Base-by-base conservation (phyloP, 257 asterid genomes). In the Capsicum baccatum region DNA sequence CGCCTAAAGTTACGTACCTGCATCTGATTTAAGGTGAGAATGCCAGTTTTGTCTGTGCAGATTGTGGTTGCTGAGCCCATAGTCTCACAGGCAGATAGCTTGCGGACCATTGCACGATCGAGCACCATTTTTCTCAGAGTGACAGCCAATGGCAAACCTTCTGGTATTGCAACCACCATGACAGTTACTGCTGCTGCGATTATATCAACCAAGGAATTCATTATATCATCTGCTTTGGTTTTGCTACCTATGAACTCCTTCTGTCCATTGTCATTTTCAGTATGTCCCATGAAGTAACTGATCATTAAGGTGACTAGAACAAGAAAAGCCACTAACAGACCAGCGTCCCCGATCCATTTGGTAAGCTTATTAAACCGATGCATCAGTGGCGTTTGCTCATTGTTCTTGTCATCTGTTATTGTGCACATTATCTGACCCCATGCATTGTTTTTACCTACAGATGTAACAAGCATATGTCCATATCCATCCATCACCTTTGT, bases 351-450 rank as follows among this genome's bases (percentile, higher is more conserved):
- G 5, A 83, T 83, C 14, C 16, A n/a, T 5, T 79, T 44, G n/a
- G 79, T 83, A 16, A 73, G 76, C n/a, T 60, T 74, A 69, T 60
- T 74, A 16, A 85, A 37, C 82, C 56, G 47, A 4, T 26, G 10
- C 4, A 69, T 79, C 73, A 70, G 58, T 48, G 87, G 87, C 14
- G 81, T 80, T 60, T 85, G 63, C 14, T 83, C 86, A 39, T 59
- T 26, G 33, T 26, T 74, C 21, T 13, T 42, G 56, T 83, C 67
- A 59, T 74, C 55, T 14, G 78, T 58, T 83, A 85, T 86, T 4
- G 56, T 19, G 83, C 89, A 85, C 88, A 87, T 88, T 91, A 86
- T 87, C 62, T 86, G 84, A 0, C 89, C 91, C 91, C 91, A 82
- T 6, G 85, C 70, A 4, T 90, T 86, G 76, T 84, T 85, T 87